phyloP scores from a whole-genome alignment of 2,329 filamentous ascomycete genomes.

The Torrubiellomyces zombiae region DNA sequence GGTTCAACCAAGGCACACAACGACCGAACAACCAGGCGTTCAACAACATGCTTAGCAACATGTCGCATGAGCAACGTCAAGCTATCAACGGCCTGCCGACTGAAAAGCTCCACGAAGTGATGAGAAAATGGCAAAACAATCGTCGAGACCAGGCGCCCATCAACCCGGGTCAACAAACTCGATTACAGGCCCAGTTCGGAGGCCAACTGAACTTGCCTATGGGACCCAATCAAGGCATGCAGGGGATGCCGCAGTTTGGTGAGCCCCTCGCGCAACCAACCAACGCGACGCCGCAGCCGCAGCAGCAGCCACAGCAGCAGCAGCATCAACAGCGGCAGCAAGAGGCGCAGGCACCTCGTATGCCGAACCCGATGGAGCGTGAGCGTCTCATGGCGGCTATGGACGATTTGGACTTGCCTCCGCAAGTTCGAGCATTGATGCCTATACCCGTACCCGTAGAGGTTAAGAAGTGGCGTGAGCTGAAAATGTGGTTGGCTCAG shows the following conservation, averaged over 20 bases:
- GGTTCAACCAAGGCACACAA: conserved; percentile 36
- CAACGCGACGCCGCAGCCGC: conserved; percentile 10
- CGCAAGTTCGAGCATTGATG: conserved; percentile 14
- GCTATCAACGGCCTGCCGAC: conserved; percentile 25
- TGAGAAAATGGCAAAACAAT: conserved; percentile 29
- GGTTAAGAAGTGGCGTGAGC: conserved; percentile 31
- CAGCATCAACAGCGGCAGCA: conserved; percentile 10
- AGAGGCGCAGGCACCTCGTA: conserved; percentile 12
- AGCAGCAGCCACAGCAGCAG: conserved; percentile 8
- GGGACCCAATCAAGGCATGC: conserved; percentile 12
- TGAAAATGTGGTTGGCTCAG: conserved; percentile 24
- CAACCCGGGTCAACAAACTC: conserved; percentile 15
- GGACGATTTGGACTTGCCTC: conserved; percentile 31
- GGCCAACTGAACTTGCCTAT: conserved; percentile 16
- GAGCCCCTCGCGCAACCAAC: conserved; percentile 9
- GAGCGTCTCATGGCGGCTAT: conserved; percentile 24
- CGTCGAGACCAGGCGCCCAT: conserved; percentile 18
- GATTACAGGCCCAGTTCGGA: conserved; percentile 13
- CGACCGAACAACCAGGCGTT: conserved; percentile 25
- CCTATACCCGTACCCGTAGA: conserved; percentile 21
- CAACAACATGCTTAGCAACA: conserved; percentile 23
- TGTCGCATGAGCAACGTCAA: conserved; percentile 29
- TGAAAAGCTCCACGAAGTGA: conserved; percentile 34
- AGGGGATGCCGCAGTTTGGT: conserved; percentile 15
- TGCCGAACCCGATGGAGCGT: conserved; percentile 13